Base-by-base conservation (phyloP, 345 rosid genomes). In the Odontarrhena argentea region DNA sequence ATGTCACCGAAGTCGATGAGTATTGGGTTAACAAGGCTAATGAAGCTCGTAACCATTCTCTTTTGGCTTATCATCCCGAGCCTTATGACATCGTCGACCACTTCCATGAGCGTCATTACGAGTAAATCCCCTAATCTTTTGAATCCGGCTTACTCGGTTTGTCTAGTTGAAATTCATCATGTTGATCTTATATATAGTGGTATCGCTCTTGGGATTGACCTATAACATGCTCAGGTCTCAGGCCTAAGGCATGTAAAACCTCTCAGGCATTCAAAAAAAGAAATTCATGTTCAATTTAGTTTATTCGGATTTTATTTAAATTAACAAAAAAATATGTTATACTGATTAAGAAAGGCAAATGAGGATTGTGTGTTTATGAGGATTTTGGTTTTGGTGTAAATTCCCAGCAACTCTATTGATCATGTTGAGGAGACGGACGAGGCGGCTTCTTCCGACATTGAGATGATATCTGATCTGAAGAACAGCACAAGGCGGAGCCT, bases 401-500 rank as follows among this genome's bases (percentile, higher is more conserved):
- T 55, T 8, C 50, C 10, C 48, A 75, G 78, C 62, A 75, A 75
- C 75, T 63, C 74, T 9, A 75, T 75, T 14, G 71, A 69, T n/a
- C n/a, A n/a, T 30, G 43, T 69, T 47, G 71, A 69, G 15, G 66
- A 7, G 44, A 13, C 22, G 13, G 26, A 37, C 18, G 37, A 45
- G 45, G 67, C 26, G 6, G 26, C 10, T 13, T 46, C 11, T 51
- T n/a, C 59, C 4, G 32, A 0, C 36, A 68, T 55, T 61, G 74
- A 68, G 69, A 68, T 74, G 55, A 11, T 35, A 22, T 53, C 69
- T 55, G 26, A 36, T 49, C 41, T 69, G 8, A 59, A 48, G 22
- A 85, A 87, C 77, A 76, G 70, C 82, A 83, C 87, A 0, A 87
- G 96, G 41, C 65, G 98, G 60, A 64, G 42, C 14, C 68, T 91